Percentiles rank a stretch among this genome's conserved stretches.
Conservation (phyloP, 805 yeast genomes). For the Candida railenensis region DNA sequence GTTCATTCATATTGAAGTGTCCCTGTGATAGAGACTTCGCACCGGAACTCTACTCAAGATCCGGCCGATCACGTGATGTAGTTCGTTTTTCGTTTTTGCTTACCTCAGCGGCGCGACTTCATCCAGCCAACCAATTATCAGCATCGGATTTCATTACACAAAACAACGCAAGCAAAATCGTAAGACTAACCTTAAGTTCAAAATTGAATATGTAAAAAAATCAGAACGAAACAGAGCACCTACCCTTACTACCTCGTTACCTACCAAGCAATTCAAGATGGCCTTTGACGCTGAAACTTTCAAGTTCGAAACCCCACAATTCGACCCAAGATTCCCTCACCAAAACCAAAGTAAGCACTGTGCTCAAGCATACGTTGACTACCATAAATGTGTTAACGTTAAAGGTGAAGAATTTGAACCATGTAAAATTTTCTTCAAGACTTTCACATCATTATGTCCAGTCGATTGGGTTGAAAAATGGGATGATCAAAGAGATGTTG, state of each 20-base stretch:
- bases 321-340: slow-evolving; percentile 94
- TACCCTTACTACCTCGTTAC: background rate
- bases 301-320: slow-evolving; percentile 46
- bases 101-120: too few species aligned
- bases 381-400: slow-evolving; percentile 93
- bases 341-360: slow-evolving; percentile 98
- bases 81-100: too few species aligned
- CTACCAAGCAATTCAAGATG: slow-evolving; percentile 18
- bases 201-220: background rate
- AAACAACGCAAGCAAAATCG: slow-evolving; percentile 4
- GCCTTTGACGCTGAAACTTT: slow-evolving; percentile 39
- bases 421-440: slow-evolving; percentile 90
- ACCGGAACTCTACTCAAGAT: too few species aligned
- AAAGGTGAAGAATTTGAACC: slow-evolving; percentile 99
- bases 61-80: too few species aligned
- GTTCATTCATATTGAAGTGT: too few species aligned
- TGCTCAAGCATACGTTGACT: slow-evolving; percentile 97
- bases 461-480: slow-evolving; percentile 81
- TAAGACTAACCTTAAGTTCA: slow-evolving; percentile 2
- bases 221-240: background rate
- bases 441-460: slow-evolving; percentile 85
- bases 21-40: too few species aligned
- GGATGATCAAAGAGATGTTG: slow-evolving; percentile 78
- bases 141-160: slow-evolving; percentile 3
- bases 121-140: slow-evolving; percentile 5